Evolutionary conservation across 345 rosid species (phyloP).

Genomic region (Eucalyptus virginea): DNA sequence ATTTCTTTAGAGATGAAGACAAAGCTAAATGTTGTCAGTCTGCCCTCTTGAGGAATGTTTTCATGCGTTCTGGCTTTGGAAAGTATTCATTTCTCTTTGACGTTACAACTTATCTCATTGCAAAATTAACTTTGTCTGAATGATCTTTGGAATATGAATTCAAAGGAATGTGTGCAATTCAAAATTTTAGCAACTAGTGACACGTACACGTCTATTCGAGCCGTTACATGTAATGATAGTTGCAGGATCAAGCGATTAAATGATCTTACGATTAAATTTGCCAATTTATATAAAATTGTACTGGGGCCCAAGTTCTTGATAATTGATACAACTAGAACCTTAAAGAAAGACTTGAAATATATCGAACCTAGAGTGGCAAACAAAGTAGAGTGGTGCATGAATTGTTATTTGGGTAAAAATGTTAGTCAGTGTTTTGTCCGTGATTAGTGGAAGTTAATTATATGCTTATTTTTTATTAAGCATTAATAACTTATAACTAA

Average conservation of each 20-base stretch:
- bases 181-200: not conserved
- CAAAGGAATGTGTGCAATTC: not conserved
- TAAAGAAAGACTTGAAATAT: not conserved
- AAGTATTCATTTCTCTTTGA: not conserved
- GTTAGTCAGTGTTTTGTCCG: not conserved
- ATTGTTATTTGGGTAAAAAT: not conserved
- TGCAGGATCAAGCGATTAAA: not conserved
- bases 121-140: not conserved
- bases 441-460: not conserved
- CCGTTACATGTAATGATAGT: not conserved
- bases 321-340: not conserved
- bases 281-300: not conserved
- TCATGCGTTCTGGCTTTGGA: not conserved
- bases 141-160: not conserved
- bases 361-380: not conserved
- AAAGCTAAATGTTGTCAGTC: not conserved
- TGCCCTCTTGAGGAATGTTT: not conserved
- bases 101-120: not conserved
- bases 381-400: not conserved
- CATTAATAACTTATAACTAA: not conserved
- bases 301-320: not conserved
- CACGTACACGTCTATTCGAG: rapidly evolving
- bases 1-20: not conserved
- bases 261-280: not conserved
- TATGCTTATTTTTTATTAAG: not conserved